Evolutionary conservation across 2,329 filamentous ascomycete species (phyloP).

Genomic region (Diaporthe humulicola): DNA sequence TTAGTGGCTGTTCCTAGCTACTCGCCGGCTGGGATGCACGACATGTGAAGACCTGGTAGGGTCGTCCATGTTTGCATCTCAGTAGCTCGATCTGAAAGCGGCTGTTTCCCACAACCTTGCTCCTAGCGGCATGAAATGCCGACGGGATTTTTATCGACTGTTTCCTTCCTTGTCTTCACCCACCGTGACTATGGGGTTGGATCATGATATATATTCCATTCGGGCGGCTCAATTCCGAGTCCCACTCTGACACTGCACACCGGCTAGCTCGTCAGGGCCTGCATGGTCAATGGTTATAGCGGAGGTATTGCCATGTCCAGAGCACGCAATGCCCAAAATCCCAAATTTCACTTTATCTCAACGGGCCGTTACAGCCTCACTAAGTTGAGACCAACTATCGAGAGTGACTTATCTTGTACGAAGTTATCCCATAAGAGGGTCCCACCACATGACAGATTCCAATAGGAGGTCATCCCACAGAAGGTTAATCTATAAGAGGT

Average conservation of each 20-base stretch:
- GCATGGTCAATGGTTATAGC: too few species aligned
- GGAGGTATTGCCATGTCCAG: not conserved
- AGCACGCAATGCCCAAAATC: not conserved
- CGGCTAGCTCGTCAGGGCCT: not conserved
- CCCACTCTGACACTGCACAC: not conserved
- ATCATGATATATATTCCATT: not conserved
- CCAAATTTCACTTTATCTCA: not conserved
- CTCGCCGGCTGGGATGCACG: not conserved
- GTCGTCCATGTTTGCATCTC: not conserved
- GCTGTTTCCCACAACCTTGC: not conserved
- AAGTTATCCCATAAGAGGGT: not conserved
- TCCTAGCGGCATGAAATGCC: not conserved
- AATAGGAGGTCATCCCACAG: not conserved
- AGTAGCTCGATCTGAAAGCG: conserved; percentile 1
- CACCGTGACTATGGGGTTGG: not conserved
- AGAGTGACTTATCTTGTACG: not conserved
- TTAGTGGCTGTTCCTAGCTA: not conserved
- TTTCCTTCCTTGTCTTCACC: not conserved
- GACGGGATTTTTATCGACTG: not conserved
- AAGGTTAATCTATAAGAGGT: not conserved
- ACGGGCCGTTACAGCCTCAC: not conserved
- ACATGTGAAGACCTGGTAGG: not conserved
- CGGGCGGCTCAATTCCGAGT: too few species aligned
- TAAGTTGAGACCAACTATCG: not conserved
- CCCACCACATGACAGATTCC: too few species aligned